A percentile compares a stretch with the other conserved stretches of the same genome.
phyloP scores from a whole-genome alignment of 2,329 filamentous ascomycete species.

The Fusarium begoniae region DNA sequence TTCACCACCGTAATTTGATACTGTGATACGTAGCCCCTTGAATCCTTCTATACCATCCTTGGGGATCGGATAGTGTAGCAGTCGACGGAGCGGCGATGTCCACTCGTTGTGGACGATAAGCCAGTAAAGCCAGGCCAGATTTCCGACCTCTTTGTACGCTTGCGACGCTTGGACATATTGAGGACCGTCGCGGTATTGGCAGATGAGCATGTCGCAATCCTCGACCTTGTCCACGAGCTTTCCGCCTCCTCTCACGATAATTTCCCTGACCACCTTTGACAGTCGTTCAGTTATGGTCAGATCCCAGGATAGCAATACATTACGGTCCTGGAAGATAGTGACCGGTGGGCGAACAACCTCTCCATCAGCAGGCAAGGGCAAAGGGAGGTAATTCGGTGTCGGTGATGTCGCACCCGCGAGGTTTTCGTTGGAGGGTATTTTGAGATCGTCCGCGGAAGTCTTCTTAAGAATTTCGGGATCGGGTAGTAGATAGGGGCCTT shows the following conservation, averaged over 20 bases:
- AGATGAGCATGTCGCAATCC: slow-evolving; percentile 84
- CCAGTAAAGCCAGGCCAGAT: slow-evolving; percentile 92
- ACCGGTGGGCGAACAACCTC: slow-evolving; percentile 60
- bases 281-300: slow-evolving; percentile 75
- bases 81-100: slow-evolving; percentile 82
- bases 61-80: slow-evolving; percentile 91
- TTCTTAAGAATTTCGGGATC: slow-evolving; percentile 82
- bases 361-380: slow-evolving; percentile 51
- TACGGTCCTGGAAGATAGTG: slow-evolving; percentile 79
- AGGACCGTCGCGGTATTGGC: slow-evolving; percentile 83
- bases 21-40: slow-evolving; percentile 77
- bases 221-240: slow-evolving; percentile 70
- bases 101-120: slow-evolving; percentile 89
- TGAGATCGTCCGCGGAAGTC: slow-evolving; percentile 63
- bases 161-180: slow-evolving; percentile 82
- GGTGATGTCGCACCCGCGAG: slow-evolving; percentile 73
- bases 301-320: slow-evolving; percentile 80
- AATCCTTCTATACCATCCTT: slow-evolving; percentile 83
- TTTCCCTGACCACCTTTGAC: slow-evolving; percentile 70
- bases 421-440: slow-evolving; percentile 65
- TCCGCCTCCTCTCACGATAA: slow-evolving; percentile 79
- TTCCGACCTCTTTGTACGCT: slow-evolving; percentile 84
- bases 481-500: slow-evolving; percentile 85
- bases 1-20: slow-evolving; percentile 97
- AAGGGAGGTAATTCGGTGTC: slow-evolving; percentile 54